These are phyloP conservation scores for Diversispora epigaea DNA, from an alignment of 192 early-diverging fungal genomes.

Conservation along the genomic window DNA sequence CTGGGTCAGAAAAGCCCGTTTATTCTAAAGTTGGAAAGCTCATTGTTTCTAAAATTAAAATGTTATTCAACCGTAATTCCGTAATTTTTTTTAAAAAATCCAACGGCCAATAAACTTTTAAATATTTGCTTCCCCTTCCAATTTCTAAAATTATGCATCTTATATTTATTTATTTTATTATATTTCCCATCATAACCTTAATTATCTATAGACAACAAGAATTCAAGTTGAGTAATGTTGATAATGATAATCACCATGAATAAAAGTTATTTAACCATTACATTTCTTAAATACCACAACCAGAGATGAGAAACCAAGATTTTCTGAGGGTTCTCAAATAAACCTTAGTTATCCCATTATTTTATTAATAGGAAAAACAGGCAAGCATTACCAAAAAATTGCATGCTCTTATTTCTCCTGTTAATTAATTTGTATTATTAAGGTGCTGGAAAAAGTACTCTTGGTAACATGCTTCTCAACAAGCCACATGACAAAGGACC, in stretches of 20 bases:
- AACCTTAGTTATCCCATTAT: not conserved
- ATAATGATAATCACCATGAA: not conserved
- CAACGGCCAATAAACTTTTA: too few species aligned
- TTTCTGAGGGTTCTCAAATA: slow-evolving; percentile 14
- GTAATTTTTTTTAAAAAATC: too few species aligned
- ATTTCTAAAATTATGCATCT: too few species aligned
- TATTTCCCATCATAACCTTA: not conserved
- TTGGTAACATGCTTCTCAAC: slow-evolving; percentile 15
- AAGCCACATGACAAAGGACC: not conserved
- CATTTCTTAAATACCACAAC: not conserved
- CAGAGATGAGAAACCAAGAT: too few species aligned
- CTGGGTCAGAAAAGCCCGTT: not conserved
- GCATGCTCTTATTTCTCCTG: not conserved
- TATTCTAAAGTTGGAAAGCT: not conserved
- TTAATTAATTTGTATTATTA: slow-evolving; percentile 2
- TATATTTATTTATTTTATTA: too few species aligned
- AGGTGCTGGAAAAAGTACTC: slow-evolving; percentile 33
- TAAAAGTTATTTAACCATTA: not conserved
- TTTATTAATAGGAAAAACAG: slow-evolving; percentile 21
- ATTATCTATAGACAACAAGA: not conserved
- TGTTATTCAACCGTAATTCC: too few species aligned
- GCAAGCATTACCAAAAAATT: not conserved
- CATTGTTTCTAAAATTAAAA: not conserved
- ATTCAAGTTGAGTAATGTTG: slow-evolving; percentile 24
- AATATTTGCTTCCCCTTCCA: too few species aligned